Conservation (phyloP, 2,329 filamentous ascomycete species). For the Aspergillus quadricinctus region DNA sequence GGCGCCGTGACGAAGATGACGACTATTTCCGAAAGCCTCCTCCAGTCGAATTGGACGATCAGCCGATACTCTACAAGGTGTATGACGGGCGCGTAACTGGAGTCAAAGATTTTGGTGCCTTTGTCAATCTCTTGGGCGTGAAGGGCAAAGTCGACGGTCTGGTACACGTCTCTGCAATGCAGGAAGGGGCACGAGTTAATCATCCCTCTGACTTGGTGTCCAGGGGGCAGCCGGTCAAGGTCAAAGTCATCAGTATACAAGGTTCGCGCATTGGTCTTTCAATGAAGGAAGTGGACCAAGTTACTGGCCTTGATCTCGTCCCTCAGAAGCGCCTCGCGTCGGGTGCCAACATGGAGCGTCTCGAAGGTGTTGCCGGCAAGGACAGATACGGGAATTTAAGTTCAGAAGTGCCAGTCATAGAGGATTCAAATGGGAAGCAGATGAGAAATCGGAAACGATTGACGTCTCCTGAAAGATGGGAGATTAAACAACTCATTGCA, state of each 20-base stretch:
- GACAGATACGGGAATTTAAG: slow-evolving; percentile 54
- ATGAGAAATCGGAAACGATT: slow-evolving; percentile 77
- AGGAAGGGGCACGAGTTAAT: slow-evolving; percentile 78
- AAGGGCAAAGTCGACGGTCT: slow-evolving; percentile 86
- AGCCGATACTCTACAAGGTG: slow-evolving; percentile 76
- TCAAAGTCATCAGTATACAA: slow-evolving; percentile 87
- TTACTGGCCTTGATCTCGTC: slow-evolving; percentile 75
- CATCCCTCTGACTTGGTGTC: slow-evolving; percentile 85
- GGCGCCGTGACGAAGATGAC: slow-evolving; percentile 40
- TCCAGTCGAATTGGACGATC: slow-evolving; percentile 72
- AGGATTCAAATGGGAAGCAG: slow-evolving; percentile 53
- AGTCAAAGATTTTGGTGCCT: slow-evolving; percentile 91
- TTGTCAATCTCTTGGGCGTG: slow-evolving; percentile 86
- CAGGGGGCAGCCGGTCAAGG: slow-evolving; percentile 77
- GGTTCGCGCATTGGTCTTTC: slow-evolving; percentile 77
- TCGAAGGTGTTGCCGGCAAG: slow-evolving; percentile 58
- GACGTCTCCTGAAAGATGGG: slow-evolving; percentile 96
- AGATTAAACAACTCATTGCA: slow-evolving; percentile 92
- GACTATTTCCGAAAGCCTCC: slow-evolving; percentile 64
- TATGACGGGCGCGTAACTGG: slow-evolving; percentile 89
- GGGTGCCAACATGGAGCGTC: slow-evolving; percentile 80
- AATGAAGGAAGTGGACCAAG: slow-evolving; percentile 96
- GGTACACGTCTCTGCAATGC: slow-evolving; percentile 88
- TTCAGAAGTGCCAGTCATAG: slow-evolving; percentile 59
- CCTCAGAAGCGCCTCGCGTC: slow-evolving; percentile 76